Evolutionary conservation across 1,284 basidiomycete species (phyloP).

Genomic region (Rhodotorula sp.): DNA sequence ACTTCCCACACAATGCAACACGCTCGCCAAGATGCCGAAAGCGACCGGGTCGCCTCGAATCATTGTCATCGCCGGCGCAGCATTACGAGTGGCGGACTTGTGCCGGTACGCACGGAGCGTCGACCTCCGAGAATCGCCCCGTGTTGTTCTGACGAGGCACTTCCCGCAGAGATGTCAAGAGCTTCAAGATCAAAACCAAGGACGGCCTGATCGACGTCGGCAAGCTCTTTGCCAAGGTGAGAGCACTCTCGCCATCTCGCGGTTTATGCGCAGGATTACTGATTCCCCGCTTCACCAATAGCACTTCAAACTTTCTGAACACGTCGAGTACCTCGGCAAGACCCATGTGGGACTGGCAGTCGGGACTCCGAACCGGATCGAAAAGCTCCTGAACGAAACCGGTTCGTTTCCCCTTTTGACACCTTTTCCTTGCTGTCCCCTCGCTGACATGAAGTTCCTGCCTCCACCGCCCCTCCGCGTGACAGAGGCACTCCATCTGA

Average conservation of each 20-base stretch:
- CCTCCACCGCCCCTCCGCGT: not conserved
- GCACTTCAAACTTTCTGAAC: conserved; percentile 77
- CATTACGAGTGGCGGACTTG: conserved; percentile 72
- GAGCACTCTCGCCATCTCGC: not conserved
- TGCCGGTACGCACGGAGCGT: conserved; percentile 53
- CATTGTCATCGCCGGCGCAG: conserved; percentile 70
- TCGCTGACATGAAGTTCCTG: conserved; percentile 12
- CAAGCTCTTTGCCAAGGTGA: conserved; percentile 67
- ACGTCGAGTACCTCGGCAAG: conserved; percentile 67
- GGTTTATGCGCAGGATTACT: not conserved
- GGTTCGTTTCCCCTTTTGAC: conserved; percentile 54
- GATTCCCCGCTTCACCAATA: not conserved
- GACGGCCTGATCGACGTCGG: conserved; percentile 67
- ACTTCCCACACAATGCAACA: conserved; percentile 64
- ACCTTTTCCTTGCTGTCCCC: not conserved
- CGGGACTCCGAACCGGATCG: conserved; percentile 76
- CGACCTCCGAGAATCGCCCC: too few species aligned
- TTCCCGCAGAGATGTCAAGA: conserved; percentile 60
- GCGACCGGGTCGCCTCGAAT: conserved; percentile 71
- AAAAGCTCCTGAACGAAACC: conserved; percentile 71
- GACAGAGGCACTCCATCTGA: conserved; percentile 64
- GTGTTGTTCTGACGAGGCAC: not conserved
- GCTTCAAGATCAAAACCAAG: conserved; percentile 57
- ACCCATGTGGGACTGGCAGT: conserved; percentile 74
- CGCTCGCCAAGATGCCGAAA: conserved; percentile 69